Conservation (phyloP, 768 basidiomycete genomes). For the Termitomyces sp. region DNA sequence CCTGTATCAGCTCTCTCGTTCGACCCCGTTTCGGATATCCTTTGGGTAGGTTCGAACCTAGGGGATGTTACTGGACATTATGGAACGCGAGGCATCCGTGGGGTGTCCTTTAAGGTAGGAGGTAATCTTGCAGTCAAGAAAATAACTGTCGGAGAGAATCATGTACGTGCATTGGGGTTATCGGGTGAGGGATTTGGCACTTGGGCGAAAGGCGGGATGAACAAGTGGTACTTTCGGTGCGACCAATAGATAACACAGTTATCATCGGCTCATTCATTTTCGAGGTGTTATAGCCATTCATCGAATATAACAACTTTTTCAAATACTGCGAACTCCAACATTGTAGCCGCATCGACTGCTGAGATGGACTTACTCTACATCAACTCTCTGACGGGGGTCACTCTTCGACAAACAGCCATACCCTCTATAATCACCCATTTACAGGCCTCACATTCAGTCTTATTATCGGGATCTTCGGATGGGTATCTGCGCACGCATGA, state of each 20-base stretch:
- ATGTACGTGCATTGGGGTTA: constrained; percentile 62
- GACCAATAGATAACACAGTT: constrained; percentile 19
- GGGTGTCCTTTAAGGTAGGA: constrained; percentile 73
- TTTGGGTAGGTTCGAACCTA: constrained; percentile 79
- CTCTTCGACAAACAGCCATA: constrained; percentile 53
- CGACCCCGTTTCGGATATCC: constrained; percentile 85
- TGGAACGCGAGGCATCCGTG: constrained; percentile 57
- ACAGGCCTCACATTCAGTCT: constrained; percentile 57
- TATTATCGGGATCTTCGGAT: constrained; percentile 70
- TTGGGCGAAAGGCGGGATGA: constrained; percentile 82
- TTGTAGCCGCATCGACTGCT: constrained; percentile 57
- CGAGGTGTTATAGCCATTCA: constrained; percentile 12
- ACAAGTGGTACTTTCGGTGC: constrained; percentile 78
- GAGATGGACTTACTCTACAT: constrained; percentile 63
- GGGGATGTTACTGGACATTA: constrained; percentile 73
- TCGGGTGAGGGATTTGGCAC: constrained; percentile 68
- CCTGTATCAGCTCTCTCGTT: constrained; percentile 78
- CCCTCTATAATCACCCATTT: constrained; percentile 64
- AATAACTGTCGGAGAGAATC: constrained; percentile 73
- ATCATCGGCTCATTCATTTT: constrained; percentile 3
- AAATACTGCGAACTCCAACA: constrained; percentile 45
- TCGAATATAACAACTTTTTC: constrained; percentile 37
- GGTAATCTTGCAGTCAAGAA: constrained; percentile 68
- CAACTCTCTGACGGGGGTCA: constrained; percentile 69
- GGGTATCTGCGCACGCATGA: constrained; percentile 73